A percentile compares a stretch with the other conserved stretches of the same genome.
Evolutionary conservation across 345 rosid genomes (phyloP).

Genomic region (Gossypium australe): DNA sequence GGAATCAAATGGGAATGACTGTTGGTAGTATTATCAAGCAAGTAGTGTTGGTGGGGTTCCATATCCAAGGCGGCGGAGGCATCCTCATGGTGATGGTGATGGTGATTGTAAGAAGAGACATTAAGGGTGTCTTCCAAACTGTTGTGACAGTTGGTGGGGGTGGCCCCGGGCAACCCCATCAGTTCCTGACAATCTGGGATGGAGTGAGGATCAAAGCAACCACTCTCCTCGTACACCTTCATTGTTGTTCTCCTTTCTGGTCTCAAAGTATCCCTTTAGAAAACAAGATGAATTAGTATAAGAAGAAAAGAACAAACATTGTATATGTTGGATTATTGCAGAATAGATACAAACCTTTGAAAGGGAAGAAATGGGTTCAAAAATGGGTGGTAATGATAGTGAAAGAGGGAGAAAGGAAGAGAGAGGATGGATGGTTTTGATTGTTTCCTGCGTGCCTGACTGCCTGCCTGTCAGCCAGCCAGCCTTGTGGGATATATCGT

Average conservation of each 20-base stretch:
- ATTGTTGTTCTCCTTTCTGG: background rate
- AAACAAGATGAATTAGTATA: no score
- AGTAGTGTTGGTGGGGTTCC: slow-evolving; percentile 39
- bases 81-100: slow-evolving; percentile 12
- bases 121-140: slow-evolving; percentile 34
- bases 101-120: slow-evolving; percentile 36
- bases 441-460: background rate
- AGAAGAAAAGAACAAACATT: no score
- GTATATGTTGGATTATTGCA: no score
- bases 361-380: background rate
- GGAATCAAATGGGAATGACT: slow-evolving; percentile 29
- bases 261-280: background rate
- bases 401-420: background rate
- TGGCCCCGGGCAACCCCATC: background rate
- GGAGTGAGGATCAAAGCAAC: slow-evolving; percentile 40
- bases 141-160: slow-evolving; percentile 29
- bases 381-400: background rate
- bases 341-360: no score
- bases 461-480: background rate
- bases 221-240: slow-evolving; percentile 43
- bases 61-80: slow-evolving; percentile 27
- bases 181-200: slow-evolving; percentile 20
- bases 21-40: background rate
- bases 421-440: background rate
- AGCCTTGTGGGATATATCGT: background rate